A percentile compares a stretch with the other conserved stretches of the same genome.
Evolutionary conservation across 176 grass and related monocot species (phyloP).

Genomic region (Aegilops sharonensis): DNA sequence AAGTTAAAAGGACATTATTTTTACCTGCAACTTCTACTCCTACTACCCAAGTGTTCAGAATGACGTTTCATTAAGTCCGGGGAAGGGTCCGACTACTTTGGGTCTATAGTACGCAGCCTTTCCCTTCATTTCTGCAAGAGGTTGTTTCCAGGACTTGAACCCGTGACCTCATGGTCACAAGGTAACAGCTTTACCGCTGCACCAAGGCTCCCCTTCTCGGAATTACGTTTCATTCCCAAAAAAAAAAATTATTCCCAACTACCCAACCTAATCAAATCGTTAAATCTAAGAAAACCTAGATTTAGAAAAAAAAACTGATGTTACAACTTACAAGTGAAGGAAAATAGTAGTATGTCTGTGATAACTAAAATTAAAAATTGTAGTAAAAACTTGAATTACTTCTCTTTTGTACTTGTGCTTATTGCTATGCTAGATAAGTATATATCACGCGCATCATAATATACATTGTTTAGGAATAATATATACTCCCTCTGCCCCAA

Average conservation of each 20-base stretch:
- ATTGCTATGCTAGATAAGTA: background rate
- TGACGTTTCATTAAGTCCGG: background rate
- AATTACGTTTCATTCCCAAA: background rate
- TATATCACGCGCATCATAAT: background rate
- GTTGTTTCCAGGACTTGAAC: too few species aligned
- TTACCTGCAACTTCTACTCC: slow-evolving; percentile 10
- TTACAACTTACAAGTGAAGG: background rate
- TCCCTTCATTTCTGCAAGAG: too few species aligned
- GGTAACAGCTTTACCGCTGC: too few species aligned
- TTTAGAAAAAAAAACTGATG: background rate
- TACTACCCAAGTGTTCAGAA: background rate
- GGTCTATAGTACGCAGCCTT: too few species aligned
- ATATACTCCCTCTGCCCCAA: too few species aligned
- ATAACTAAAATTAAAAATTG: background rate
- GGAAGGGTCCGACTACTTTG: too few species aligned
- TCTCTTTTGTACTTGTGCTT: background rate
- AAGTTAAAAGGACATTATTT: slow-evolving; percentile 6
- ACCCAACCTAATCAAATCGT: background rate
- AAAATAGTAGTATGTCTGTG: background rate
- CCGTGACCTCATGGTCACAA: too few species aligned
- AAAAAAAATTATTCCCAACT: background rate
- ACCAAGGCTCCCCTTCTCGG: too few species aligned
- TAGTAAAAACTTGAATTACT: background rate
- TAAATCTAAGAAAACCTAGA: slow-evolving; percentile 12
- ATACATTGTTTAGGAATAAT: background rate